These are phyloP conservation scores for Trypanosoma brucei DNA, from an alignment of 208 protist species.

Conservation along the genomic window DNA sequence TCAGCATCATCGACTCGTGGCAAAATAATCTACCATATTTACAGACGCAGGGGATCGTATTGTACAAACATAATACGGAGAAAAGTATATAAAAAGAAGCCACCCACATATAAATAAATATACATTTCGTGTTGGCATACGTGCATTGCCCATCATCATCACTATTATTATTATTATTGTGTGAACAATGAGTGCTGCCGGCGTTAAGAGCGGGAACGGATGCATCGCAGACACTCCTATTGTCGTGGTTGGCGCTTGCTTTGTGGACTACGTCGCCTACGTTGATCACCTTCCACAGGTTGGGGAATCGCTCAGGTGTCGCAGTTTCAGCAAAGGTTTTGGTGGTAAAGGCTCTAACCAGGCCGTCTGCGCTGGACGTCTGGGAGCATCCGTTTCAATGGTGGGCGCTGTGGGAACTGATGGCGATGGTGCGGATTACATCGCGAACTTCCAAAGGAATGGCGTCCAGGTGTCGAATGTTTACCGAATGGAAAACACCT, in stretches of 20 bases:
- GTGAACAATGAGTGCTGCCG: background rate
- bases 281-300: conserved; percentile 82
- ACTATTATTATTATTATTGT: background rate
- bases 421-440: conserved; percentile 82
- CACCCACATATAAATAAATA: too few relatives aligned
- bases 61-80: too few relatives aligned
- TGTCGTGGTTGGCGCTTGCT: conserved; percentile 88
- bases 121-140: too few relatives aligned
- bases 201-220: too few relatives aligned
- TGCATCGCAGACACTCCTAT: conserved; percentile 22
- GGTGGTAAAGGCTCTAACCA: conserved; percentile 95
- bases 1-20: too few relatives aligned
- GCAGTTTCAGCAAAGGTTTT: conserved; percentile 84
- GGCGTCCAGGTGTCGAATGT: conserved; percentile 78
- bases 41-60: too few relatives aligned
- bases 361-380: conserved; percentile 73
- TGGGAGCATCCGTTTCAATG: conserved; percentile 83
- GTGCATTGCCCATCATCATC: too few relatives aligned
- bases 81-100: too few relatives aligned
- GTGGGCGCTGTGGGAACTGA: conserved; percentile 86
- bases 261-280: conserved; percentile 88
- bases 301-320: conserved; percentile 91
- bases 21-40: too few relatives aligned
- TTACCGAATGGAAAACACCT: conserved; percentile 32
- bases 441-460: conserved; percentile 71